Percentiles rank a stretch among this genome's conserved stretches.
phyloP scores from a whole-genome alignment of 176 grass and related monocot genomes.

The Miscanthus lutarioriparius region DNA sequence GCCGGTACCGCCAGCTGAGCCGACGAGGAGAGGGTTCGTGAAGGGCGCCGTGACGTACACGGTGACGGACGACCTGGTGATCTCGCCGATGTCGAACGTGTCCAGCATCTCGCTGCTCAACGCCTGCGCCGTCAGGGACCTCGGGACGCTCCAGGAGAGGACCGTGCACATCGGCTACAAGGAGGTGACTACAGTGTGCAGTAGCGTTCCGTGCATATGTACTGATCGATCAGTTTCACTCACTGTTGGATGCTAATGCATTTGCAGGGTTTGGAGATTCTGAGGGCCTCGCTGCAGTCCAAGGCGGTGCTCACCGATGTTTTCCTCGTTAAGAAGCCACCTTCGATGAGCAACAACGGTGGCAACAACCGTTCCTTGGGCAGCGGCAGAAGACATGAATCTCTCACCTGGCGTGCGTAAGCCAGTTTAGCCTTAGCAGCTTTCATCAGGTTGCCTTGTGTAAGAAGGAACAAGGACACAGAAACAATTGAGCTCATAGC shows the following conservation, averaged over 20 bases:
- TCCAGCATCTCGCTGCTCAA: constrained; percentile 48
- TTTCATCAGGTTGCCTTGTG: too few relatives aligned
- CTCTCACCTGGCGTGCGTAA: constrained; percentile 20
- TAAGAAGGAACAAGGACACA: too few relatives aligned
- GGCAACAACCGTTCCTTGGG: not conserved
- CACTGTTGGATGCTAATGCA: not conserved
- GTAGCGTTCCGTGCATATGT: not conserved
- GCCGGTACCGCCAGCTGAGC: too few relatives aligned
- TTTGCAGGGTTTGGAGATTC: constrained; percentile 39
- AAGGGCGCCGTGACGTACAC: constrained; percentile 10
- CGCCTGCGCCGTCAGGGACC: constrained; percentile 26
- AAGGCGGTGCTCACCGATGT: constrained; percentile 49
- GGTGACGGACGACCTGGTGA: constrained; percentile 42
- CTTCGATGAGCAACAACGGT: not conserved
- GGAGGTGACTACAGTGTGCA: not conserved
- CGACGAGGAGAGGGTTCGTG: constrained; percentile 18
- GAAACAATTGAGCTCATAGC: too few relatives aligned
- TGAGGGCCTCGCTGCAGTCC: constrained; percentile 41
- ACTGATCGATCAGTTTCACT: not conserved
- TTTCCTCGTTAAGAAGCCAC: constrained; percentile 24
- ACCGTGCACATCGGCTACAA: constrained; percentile 40
- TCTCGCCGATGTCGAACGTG: constrained; percentile 50
- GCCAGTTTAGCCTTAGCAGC: not conserved
- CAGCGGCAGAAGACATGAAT: constrained; percentile 1
- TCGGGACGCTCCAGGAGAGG: constrained; percentile 34